phyloP scores from a whole-genome alignment of 345 rosid species.

The Populus nigra region DNA sequence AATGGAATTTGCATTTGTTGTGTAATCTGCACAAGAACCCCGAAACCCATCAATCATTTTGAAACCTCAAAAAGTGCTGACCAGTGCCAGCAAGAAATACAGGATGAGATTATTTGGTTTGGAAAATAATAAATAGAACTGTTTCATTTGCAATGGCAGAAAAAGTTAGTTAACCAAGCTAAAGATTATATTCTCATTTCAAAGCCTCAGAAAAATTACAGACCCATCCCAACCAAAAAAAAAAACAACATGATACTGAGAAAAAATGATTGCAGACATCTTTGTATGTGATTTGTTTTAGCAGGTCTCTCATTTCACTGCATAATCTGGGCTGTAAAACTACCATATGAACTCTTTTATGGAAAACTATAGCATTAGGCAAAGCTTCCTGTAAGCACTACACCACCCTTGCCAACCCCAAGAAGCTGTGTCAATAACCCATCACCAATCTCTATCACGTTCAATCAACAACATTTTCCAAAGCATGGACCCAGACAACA shows the following conservation, averaged over 20 bases:
- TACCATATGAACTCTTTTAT: neutral
- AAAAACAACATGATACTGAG: neutral
- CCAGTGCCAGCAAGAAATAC: neutral
- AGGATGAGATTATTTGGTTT: neutral
- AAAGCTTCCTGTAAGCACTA: neutral
- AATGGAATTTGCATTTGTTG: conserved; percentile 95
- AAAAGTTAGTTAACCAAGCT: too few species aligned
- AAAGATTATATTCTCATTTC: neutral
- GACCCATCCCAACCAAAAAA: neutral
- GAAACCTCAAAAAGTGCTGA: neutral
- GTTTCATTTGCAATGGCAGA: neutral
- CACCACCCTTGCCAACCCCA: neutral
- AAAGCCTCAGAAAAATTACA: neutral
- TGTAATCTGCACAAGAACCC: conserved; percentile 49
- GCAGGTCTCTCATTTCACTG: neutral
- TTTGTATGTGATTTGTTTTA: neutral
- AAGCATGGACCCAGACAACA: too few species aligned
- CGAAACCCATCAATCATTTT: conserved; percentile 5
- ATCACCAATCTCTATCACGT: neutral
- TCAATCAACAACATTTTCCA: neutral
- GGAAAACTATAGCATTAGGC: neutral
- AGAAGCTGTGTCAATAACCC: neutral
- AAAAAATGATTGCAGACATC: neutral
- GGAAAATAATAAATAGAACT: neutral
- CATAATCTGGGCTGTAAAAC: neutral